Percentiles rank a stretch among this genome's conserved stretches.
Evolutionary conservation across 352 stramenopile genomes (phyloP).

Genomic region (Pythium oligandrum): DNA sequence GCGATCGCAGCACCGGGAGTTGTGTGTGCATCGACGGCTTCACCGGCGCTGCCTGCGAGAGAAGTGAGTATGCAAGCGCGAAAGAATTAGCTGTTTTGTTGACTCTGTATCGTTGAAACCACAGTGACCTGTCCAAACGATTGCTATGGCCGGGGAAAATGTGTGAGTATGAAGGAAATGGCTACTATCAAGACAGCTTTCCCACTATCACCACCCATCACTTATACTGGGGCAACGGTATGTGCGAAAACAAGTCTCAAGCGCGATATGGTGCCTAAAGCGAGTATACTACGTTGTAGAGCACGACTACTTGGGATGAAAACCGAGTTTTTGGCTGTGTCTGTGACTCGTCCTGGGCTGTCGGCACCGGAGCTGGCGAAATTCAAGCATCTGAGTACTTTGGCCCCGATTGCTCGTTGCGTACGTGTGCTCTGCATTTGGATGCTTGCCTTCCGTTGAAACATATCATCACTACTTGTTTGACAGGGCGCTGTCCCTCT

Average conservation of each 20-base stretch:
- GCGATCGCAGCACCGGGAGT: slow-evolving; percentile 57
- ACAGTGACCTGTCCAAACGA: slow-evolving; percentile 62
- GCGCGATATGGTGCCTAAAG: no score
- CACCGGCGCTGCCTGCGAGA: slow-evolving; percentile 74
- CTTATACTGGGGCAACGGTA: slow-evolving; percentile 48
- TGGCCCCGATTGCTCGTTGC: slow-evolving; percentile 78
- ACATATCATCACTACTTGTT: neutral
- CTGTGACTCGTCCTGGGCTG: slow-evolving; percentile 83
- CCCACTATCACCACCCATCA: slow-evolving; percentile 64
- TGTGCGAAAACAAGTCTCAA: neutral
- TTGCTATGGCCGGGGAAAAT: slow-evolving; percentile 67
- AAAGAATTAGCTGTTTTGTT: no score
- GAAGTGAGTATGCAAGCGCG: slow-evolving; percentile 27
- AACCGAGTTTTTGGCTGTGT: slow-evolving; percentile 87
- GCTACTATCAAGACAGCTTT: slow-evolving; percentile 48
- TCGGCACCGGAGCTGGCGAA: slow-evolving; percentile 67
- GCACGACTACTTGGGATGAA: slow-evolving; percentile 85
- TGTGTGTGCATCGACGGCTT: slow-evolving; percentile 86
- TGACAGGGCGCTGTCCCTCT: slow-evolving; percentile 68
- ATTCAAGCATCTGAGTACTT: slow-evolving; percentile 87
- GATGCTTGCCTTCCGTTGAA: no score
- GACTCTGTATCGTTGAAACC: no score
- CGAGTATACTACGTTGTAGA: slow-evolving; percentile 13
- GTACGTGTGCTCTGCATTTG: slow-evolving; percentile 25
- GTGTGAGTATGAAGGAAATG: slow-evolving; percentile 82